A percentile compares a stretch with the other conserved stretches of the same genome.
phyloP scores from a whole-genome alignment of 1,284 basidiomycete species.

The Stygiomarasmius scandens region DNA sequence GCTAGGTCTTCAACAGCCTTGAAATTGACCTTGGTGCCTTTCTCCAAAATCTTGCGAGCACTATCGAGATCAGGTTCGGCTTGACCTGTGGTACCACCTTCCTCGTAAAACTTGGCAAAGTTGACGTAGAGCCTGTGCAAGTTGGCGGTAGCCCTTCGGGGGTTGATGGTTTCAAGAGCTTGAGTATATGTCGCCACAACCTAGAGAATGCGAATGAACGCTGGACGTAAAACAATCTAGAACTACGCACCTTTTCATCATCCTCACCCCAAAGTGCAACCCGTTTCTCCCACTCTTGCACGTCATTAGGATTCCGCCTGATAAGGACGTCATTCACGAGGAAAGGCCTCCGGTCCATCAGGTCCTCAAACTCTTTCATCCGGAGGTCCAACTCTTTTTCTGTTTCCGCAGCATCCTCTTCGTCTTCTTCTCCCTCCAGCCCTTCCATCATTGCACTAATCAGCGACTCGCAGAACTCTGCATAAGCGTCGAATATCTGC shows the following conservation, averaged over 20 bases:
- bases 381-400: slow-evolving; percentile 86
- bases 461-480: slow-evolving; percentile 91
- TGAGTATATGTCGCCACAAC: slow-evolving; percentile 92
- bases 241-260: slow-evolving; percentile 76
- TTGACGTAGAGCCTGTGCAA: slow-evolving; percentile 91
- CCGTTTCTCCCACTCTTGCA: slow-evolving; percentile 99
- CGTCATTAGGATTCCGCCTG: slow-evolving; percentile 94
- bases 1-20: slow-evolving; percentile 97
- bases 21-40: slow-evolving; percentile 90
- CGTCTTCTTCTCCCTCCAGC: slow-evolving; percentile 78
- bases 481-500: slow-evolving; percentile 97
- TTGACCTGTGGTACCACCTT: slow-evolving; percentile 81
- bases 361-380: slow-evolving; percentile 92
- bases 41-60: slow-evolving; percentile 92
- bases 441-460: slow-evolving; percentile 93
- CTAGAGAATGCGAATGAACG: slow-evolving; percentile 37
- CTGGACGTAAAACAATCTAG: slow-evolving; percentile 2
- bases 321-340: slow-evolving; percentile 95
- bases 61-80: slow-evolving; percentile 84
- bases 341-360: slow-evolving; percentile 97
- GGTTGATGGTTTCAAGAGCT: slow-evolving; percentile 88
- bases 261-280: slow-evolving; percentile 93
- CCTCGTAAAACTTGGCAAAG: slow-evolving; percentile 98
- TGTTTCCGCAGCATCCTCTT: slow-evolving; percentile 67
- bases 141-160: slow-evolving; percentile 91